Evolutionary conservation across 352 stramenopile genomes (phyloP), one percentile per base, ranked within the genome.

Genomic region (Phytophthora chlamydospora): DNA sequence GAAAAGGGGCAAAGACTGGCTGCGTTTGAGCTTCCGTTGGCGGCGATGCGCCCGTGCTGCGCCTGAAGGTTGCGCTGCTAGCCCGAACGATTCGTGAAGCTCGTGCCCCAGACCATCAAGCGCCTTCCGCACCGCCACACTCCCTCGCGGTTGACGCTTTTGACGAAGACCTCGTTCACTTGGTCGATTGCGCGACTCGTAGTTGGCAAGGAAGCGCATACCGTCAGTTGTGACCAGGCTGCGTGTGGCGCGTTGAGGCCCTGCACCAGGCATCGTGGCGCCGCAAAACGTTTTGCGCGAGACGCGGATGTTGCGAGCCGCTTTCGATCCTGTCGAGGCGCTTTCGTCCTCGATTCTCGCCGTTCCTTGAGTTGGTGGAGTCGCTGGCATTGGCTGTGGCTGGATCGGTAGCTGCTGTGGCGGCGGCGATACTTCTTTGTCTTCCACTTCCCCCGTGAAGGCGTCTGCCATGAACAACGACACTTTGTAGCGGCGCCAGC

Each of bases 401-500:
- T 45, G 45, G 2, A 48, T 14, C 17, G n/a, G 8, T 7, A 36
- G 21, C 12, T 35, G 49, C 13, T 39, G 48, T 24, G 19, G 34
- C 19, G 1, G 19, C 2, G 40, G 29, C 13, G 36, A 21, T n/a
- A 34, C 13, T 42, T 29, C 5, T 43, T 41, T 35, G 12, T 58
- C 14, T 12, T 41, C 16, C 24, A 33, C 14, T 19, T 58, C 50
- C 3, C 19, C 46, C 0, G 52, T 62, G 35, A 81, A 84, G 2
- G 66, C 57, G 14, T 80, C 76, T 0, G 75, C 73, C 70, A 89
- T 80, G 21, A 88, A 66, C 41, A 90, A 64, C 4, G 81, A 87
- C 2, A 87, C 75, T 33, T 88, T 88, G 65, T 90, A 89, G 29
- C 81, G 65, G 12, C 79, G 81, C 81, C 81, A 90, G 40, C 81